These are phyloP conservation scores for Globisporangium polare DNA, from an alignment of 352 stramenopile species.

Conservation along the genomic window DNA sequence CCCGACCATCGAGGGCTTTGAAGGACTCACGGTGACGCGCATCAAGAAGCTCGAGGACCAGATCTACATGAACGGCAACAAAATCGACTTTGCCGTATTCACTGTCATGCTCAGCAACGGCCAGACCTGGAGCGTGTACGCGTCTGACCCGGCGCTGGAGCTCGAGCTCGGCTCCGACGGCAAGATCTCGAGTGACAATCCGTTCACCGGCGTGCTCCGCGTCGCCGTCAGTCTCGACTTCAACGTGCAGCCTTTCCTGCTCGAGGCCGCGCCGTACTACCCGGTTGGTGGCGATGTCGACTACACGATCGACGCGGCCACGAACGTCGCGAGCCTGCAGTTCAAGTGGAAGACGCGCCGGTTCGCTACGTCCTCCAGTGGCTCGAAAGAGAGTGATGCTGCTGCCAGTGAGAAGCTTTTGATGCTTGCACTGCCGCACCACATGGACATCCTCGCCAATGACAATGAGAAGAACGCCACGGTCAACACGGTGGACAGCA, in stretches of 20 bases:
- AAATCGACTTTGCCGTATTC: slow-evolving; percentile 47
- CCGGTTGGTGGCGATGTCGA: slow-evolving; percentile 48
- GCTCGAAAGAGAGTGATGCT: slow-evolving; percentile 8
- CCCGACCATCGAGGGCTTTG: slow-evolving; percentile 51
- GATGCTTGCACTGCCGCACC: slow-evolving; percentile 74
- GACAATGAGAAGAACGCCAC: slow-evolving; percentile 8
- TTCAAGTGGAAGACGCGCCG: slow-evolving; percentile 62
- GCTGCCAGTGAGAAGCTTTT: slow-evolving; percentile 32
- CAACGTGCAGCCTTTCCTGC: slow-evolving; percentile 36
- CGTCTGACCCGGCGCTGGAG: slow-evolving; percentile 44
- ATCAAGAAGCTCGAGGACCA: slow-evolving; percentile 48
- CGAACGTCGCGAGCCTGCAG: slow-evolving; percentile 31
- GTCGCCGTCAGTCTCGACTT: slow-evolving; percentile 42
- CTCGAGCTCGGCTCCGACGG: slow-evolving; percentile 26
- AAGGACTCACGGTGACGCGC: slow-evolving; percentile 41
- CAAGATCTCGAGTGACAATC: slow-evolving; percentile 25
- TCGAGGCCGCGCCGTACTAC: slow-evolving; percentile 59
- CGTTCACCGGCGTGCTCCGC: slow-evolving; percentile 55
- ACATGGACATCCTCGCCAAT: slow-evolving; percentile 49
- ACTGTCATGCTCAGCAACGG: slow-evolving; percentile 48
- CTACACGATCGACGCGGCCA: slow-evolving; percentile 31
- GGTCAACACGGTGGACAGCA: slow-evolving; percentile 32
- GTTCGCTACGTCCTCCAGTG: slow-evolving; percentile 28
- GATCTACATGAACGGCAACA: slow-evolving; percentile 36
- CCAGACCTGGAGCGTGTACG: slow-evolving; percentile 66